Conservation (phyloP, 371 early-diverging fungal genomes). For the Rhizopus delemar region DNA sequence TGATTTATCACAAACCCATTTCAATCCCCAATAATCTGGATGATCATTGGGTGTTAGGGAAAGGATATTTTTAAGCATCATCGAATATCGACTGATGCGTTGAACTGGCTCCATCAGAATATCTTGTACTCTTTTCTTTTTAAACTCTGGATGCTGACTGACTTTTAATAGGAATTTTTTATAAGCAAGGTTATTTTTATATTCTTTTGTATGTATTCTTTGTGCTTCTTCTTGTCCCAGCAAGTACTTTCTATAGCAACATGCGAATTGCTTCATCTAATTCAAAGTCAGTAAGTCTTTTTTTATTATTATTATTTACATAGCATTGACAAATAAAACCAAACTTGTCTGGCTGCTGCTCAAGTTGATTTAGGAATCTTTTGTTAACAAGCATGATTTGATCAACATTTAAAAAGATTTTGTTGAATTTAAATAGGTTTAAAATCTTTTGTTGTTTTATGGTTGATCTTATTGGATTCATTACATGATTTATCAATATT, state of each 20-base stretch:
- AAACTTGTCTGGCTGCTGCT: constrained; percentile 19
- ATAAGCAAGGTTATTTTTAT: constrained; percentile 38
- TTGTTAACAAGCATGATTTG: constrained; percentile 38
- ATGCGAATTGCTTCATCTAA: constrained; percentile 44
- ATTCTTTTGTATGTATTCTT: constrained; percentile 35
- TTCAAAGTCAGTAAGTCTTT: not conserved
- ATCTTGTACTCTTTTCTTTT: constrained; percentile 35
- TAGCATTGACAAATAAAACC: constrained; percentile 44
- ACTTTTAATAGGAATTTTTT: constrained; percentile 33
- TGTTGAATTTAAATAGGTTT: constrained; percentile 39
- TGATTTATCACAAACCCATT: constrained; percentile 34
- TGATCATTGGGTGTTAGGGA: constrained; percentile 38
- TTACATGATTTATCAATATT: constrained; percentile 33
- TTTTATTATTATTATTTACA: constrained; percentile 23
- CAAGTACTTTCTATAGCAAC: constrained; percentile 44
- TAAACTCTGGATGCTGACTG: constrained; percentile 37
- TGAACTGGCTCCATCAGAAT: constrained; percentile 48
- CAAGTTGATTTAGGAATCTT: constrained; percentile 33
- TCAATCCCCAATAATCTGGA: constrained; percentile 36
- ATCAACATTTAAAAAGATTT: constrained; percentile 50
- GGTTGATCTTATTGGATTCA: constrained; percentile 27
- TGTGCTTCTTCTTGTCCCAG: constrained; percentile 41
- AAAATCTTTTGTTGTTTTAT: constrained; percentile 32
- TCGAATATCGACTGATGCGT: constrained; percentile 45
- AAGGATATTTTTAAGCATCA: constrained; percentile 48